Percentiles rank a stretch among this genome's conserved stretches.
These are phyloP conservation scores for Gnomoniopsis smithogilvyi DNA, from an alignment of 2,329 filamentous ascomycete species.

Conservation along the genomic window DNA sequence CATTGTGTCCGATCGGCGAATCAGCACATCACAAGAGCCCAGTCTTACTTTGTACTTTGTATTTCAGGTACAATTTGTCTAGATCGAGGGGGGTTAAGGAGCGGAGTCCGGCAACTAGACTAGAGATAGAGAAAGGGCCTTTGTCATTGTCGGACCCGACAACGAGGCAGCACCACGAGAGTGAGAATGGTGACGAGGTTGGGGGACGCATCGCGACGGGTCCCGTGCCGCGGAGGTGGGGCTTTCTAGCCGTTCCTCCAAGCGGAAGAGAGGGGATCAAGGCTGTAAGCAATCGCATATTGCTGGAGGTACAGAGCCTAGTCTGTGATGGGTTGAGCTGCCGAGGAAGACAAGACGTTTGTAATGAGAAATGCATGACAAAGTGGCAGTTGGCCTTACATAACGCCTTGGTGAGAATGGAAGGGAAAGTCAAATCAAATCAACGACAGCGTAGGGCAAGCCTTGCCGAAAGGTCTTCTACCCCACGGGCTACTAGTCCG, in stretches of 20 bases:
- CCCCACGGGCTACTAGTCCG: background rate
- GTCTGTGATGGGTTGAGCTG: background rate
- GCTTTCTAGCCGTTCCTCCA: background rate
- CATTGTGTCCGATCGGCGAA: slow-evolving; percentile 8
- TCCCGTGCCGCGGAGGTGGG: slow-evolving; percentile 5
- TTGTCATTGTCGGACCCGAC: slow-evolving; percentile 3
- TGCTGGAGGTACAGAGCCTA: background rate
- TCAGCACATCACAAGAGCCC: background rate
- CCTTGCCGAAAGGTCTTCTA: slow-evolving; percentile 9
- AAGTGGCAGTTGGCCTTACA: background rate
- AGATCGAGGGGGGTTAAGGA: background rate
- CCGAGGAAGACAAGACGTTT: too few species aligned
- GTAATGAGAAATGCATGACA: background rate
- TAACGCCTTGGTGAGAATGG: background rate
- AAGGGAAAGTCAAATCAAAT: slow-evolving; percentile 2
- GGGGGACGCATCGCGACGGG: background rate
- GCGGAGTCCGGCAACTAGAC: slow-evolving; percentile 4
- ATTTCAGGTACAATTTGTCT: background rate
- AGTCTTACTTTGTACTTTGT: background rate
- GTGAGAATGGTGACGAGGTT: background rate
- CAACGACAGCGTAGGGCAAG: background rate
- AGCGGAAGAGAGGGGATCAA: slow-evolving; percentile 6
- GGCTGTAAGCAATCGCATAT: slow-evolving; percentile 4
- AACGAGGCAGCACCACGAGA: background rate
- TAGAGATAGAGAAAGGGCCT: background rate